Evolutionary conservation across 129 eudicot genomes (phyloP), one percentile per base, ranked within the genome.

Genomic region (Centaurea solstitialis): DNA sequence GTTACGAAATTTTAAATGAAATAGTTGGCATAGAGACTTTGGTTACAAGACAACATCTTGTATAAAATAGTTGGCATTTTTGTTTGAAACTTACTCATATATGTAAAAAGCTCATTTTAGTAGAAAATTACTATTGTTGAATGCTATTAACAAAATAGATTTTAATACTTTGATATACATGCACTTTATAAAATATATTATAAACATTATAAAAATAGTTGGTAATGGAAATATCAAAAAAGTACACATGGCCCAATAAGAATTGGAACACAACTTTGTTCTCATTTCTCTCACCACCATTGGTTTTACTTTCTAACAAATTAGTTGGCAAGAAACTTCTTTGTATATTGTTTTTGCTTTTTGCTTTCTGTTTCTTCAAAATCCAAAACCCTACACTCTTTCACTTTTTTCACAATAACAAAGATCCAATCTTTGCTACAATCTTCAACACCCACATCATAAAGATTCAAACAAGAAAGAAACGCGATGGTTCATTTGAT

Each of bases 241-340:
- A 26, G 68, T 77, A 82, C 86, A 82, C 57, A 71, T 77, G 81
- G 78, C 21, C 78, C 82, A 83, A 28, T 78, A n/a, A 59, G 73
- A 72, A 57, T 59, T 70, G 30, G 33, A 9, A 70, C 68, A 77
- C 82, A 59, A 21, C 78, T 57, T 69, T 24, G 70, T 65, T 39
- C 70, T 22, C n/a, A n/a, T n/a, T n/a, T n/a, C n/a, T n/a, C n/a
- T n/a, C 61, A 71, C 57, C 23, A 64, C 64, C 73, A 77, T 1
- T 77, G 8, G 73, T 26, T 64, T 64, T 40, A 28, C 66, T 43
- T 64, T 18, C 20, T 21, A 71, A 30, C 17, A 79, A 71, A 57
- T 15, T 23, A 67, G 80, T 81, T 81, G 76, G 37, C 70, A 68
- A 74, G n/a, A 59, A 12, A 24, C 65, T 28, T 57, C 41, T 38